Conservation (phyloP, 441 rosid species). For the Rhodomyrtus psidioides region DNA sequence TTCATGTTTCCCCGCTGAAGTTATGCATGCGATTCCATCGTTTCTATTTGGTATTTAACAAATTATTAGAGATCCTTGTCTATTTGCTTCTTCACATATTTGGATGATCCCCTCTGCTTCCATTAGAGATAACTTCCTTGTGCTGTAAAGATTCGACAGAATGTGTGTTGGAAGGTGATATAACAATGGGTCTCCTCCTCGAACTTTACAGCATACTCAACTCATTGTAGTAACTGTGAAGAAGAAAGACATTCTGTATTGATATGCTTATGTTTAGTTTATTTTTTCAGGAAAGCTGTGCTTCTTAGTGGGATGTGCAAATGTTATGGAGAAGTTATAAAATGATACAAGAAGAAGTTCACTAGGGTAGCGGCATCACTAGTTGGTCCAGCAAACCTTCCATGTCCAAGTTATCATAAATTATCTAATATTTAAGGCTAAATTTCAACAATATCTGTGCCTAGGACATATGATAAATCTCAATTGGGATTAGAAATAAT, state of each 20-base stretch:
- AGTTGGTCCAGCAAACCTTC: not conserved
- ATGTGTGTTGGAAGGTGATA: too few relatives aligned
- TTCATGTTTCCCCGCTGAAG: too few relatives aligned
- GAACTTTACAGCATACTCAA: not conserved
- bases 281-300: not conserved
- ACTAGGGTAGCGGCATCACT: not conserved
- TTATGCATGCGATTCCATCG: too few relatives aligned
- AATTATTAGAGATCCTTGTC: too few relatives aligned
- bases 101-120: too few relatives aligned
- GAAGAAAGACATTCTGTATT: not conserved
- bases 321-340: not conserved
- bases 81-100: too few relatives aligned
- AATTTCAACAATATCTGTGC: too few relatives aligned
- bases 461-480: not conserved
- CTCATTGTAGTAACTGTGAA: too few relatives aligned
- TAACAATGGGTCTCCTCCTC: too few relatives aligned
- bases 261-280: not conserved
- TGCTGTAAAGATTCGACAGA: too few relatives aligned
- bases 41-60: too few relatives aligned
- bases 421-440: not conserved
- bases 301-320: not conserved
- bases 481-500: not conserved
- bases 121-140: too few relatives aligned
- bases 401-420: not conserved
- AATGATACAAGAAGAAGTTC: not conserved